phyloP scores from a whole-genome alignment of 768 basidiomycete species.

The Leccinellum albellum region DNA sequence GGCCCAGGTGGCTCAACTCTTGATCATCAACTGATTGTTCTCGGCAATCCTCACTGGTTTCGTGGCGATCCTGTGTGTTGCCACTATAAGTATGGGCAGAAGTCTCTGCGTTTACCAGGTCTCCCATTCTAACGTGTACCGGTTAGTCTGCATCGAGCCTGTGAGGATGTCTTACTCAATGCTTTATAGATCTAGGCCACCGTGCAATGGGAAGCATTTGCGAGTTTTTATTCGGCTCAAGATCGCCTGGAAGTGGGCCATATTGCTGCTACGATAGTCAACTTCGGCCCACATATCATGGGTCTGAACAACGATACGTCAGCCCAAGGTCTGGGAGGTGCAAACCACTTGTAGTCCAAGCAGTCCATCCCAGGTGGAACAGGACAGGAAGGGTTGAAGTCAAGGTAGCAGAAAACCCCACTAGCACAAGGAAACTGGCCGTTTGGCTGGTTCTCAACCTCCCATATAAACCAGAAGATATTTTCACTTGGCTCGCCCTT shows the following conservation, averaged over 20 bases:
- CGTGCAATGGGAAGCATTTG: background rate
- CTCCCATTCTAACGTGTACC: background rate
- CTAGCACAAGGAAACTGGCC: conserved; percentile 11
- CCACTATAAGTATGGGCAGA: background rate
- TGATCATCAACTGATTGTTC: too few species aligned
- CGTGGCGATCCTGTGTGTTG: too few species aligned
- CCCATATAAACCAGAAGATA: background rate
- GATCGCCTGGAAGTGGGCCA: background rate
- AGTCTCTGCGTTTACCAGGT: background rate
- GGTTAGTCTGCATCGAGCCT: conserved; percentile 1
- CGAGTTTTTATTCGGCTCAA: background rate
- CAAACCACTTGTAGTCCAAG: conserved; percentile 22
- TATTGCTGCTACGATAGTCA: conserved; percentile 16
- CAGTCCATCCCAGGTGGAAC: conserved; percentile 7
- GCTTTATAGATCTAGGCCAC: background rate
- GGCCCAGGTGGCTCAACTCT: too few species aligned
- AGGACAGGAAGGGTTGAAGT: background rate
- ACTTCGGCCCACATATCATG: conserved; percentile 14
- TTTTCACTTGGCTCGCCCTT: conserved; percentile 9
- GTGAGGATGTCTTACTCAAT: background rate
- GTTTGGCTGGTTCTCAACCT: conserved; percentile 13
- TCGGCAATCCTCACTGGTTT: too few species aligned
- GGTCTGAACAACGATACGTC: conserved; percentile 17
- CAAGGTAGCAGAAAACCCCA: background rate
- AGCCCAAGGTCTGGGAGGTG: conserved; percentile 23